These are phyloP conservation scores for Auricularia sp. DNA, from an alignment of 768 basidiomycete species.

Conservation along the genomic window DNA sequence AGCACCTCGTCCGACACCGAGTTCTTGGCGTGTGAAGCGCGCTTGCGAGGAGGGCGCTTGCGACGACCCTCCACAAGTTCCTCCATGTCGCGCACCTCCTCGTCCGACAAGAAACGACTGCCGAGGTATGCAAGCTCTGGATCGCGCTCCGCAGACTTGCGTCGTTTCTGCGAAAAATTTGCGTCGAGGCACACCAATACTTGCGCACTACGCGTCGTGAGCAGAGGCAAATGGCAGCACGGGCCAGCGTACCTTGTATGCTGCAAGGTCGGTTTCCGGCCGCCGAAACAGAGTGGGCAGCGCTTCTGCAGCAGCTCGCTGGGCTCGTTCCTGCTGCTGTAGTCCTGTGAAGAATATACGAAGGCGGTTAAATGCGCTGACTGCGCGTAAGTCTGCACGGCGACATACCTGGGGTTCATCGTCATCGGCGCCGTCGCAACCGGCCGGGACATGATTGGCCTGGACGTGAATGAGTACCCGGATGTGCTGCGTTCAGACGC, in stretches of 20 bases:
- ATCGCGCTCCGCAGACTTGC: background rate
- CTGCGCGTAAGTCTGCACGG: background rate
- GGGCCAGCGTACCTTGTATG: background rate
- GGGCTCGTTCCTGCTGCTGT: background rate
- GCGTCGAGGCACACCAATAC: constrained; percentile 3
- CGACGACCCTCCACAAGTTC: background rate
- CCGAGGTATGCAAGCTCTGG: background rate
- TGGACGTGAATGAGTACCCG: too few relatives aligned
- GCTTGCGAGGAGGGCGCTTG: background rate
- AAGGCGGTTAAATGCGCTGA: too few relatives aligned
- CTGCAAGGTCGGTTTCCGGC: background rate
- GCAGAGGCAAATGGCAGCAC: background rate
- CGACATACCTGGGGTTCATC: too few relatives aligned
- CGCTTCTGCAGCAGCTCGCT: background rate
- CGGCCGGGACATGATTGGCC: too few relatives aligned
- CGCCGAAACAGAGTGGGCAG: constrained; percentile 5
- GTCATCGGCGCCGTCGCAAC: too few relatives aligned
- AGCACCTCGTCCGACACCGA: constrained; percentile 2
- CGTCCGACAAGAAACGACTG: background rate
- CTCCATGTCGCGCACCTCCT: background rate
- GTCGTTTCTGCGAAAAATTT: constrained; percentile 3
- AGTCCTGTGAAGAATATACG: too few relatives aligned
- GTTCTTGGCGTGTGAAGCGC: background rate
- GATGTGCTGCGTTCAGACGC: too few relatives aligned
- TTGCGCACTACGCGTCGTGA: background rate